Conservation (phyloP, 805 yeast species). For the Saccharomycopsis selenospora region DNA sequence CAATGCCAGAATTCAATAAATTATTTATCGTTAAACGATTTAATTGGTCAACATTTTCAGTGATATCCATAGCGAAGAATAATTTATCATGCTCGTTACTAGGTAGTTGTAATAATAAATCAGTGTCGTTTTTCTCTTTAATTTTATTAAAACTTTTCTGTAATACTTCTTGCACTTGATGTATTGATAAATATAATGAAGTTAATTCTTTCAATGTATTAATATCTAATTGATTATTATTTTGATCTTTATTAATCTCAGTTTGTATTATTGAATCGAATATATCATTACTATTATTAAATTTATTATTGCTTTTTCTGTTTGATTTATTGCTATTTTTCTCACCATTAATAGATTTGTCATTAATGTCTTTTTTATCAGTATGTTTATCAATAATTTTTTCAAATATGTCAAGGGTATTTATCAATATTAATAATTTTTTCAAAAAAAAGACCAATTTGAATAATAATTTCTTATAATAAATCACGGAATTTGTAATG, state of each 20-base stretch:
- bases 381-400: constrained; percentile 3
- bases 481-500: constrained; percentile 4
- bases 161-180: constrained; percentile 12
- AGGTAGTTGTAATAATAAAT: neutral
- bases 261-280: neutral
- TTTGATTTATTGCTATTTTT: neutral
- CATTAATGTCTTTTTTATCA: neutral
- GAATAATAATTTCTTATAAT: constrained; percentile 12
- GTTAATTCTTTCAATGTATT: constrained; percentile 10
- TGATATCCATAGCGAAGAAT: constrained; percentile 7
- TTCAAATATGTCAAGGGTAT: constrained; percentile 7
- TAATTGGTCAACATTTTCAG: constrained; percentile 9
- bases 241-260: neutral
- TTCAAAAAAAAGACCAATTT: constrained; percentile 8
- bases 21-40: constrained; percentile 10
- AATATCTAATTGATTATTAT: neutral
- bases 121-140: neutral
- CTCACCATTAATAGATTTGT: too few relatives aligned
- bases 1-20: neutral
- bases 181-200: constrained; percentile 13
- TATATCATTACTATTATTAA: neutral
- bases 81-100: neutral
- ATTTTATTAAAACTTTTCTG: neutral
- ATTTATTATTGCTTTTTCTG: neutral
- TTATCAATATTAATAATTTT: constrained; percentile 6